Evolutionary conservation across 345 rosid species (phyloP).

Genomic region (Iberis pinnata): DNA sequence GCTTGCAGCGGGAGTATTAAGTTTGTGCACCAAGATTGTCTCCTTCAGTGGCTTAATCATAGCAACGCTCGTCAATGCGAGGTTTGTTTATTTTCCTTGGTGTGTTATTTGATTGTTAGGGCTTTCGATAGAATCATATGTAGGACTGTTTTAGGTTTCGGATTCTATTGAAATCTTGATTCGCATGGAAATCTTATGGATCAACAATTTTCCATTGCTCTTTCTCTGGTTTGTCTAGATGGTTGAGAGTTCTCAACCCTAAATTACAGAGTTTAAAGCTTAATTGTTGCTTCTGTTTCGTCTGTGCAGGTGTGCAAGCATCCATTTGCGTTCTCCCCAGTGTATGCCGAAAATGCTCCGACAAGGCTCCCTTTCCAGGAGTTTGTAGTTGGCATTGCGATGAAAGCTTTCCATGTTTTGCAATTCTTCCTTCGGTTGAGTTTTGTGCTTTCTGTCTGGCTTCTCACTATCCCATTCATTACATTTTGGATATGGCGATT

Average conservation of each 20-base stretch:
- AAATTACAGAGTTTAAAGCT: background rate
- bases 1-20: conserved; percentile 99
- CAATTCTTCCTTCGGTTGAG: conserved; percentile 90
- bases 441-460: conserved; percentile 96
- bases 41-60: conserved; percentile 98
- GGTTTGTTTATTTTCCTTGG: conserved; percentile 41
- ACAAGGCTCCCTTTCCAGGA: conserved; percentile 98
- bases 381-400: conserved; percentile 88
- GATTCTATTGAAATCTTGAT: too few relatives aligned
- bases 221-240: too few relatives aligned
- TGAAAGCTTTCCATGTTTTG: conserved; percentile 90
- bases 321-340: conserved; percentile 94
- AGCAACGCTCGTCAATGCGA: conserved; percentile 99
- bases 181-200: too few relatives aligned
- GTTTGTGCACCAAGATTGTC: conserved; percentile 96
- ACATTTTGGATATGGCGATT: conserved; percentile 97
- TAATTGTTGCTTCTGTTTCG: background rate
- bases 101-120: background rate
- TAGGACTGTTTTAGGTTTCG: background rate
- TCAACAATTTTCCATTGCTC: too few relatives aligned
- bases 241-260: too few relatives aligned
- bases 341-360: conserved; percentile 95
- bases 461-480: conserved; percentile 85
- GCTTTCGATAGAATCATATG: background rate
- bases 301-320: conserved; percentile 83